These are phyloP conservation scores for Gillenia trifoliata DNA, from an alignment of 306 rosid genomes.

Conservation along the genomic window DNA sequence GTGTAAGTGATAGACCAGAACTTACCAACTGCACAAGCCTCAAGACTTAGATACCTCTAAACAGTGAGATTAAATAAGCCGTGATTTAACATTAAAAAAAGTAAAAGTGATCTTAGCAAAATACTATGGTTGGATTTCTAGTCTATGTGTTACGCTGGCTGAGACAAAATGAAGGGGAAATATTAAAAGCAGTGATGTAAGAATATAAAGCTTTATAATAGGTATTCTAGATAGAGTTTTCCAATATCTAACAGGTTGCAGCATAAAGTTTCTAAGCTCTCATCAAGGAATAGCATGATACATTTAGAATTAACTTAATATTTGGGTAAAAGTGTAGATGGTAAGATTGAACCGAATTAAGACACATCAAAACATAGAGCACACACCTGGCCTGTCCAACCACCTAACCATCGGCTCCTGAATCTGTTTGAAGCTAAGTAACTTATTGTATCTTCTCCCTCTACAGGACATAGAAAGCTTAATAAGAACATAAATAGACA, in stretches of 20 bases:
- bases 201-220: not conserved
- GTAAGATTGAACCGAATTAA: slow-evolving; percentile 6
- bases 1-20: not conserved
- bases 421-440: slow-evolving; percentile 41
- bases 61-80: not conserved
- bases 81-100: not conserved
- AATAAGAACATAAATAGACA: slow-evolving; percentile 8
- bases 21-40: not conserved
- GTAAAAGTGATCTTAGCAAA: not conserved
- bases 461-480: slow-evolving; percentile 19
- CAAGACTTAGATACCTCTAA: not conserved
- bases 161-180: not conserved
- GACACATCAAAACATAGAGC: slow-evolving; percentile 9
- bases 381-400: slow-evolving; percentile 66
- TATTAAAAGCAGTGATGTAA: not conserved
- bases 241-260: not conserved
- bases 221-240: not conserved
- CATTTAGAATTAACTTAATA: not conserved
- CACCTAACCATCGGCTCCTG: slow-evolving; percentile 83
- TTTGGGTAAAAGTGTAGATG: not conserved
- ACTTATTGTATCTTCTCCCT: slow-evolving; percentile 25
- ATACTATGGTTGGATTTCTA: not conserved
- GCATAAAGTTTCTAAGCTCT: not conserved
- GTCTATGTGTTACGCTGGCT: not conserved
- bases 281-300: not conserved